These are phyloP conservation scores for Fusarium sulawesiense DNA, from an alignment of 2,329 filamentous ascomycete species.

Conservation along the genomic window DNA sequence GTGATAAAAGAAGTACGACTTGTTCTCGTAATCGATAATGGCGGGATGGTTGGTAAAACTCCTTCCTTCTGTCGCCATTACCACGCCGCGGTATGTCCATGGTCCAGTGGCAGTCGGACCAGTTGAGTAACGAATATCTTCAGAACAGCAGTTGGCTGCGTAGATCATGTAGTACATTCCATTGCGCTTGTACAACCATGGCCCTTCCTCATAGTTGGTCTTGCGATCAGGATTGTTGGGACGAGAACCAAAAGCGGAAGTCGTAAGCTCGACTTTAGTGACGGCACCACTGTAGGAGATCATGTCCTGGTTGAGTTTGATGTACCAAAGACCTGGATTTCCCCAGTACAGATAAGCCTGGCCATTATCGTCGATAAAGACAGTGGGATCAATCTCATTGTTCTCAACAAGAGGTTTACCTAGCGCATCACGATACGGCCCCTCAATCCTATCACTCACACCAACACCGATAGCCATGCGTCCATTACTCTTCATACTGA, in stretches of 20 bases:
- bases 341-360: constrained; percentile 54
- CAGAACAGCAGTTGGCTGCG: constrained; percentile 48
- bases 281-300: constrained; percentile 23
- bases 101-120: constrained; percentile 8
- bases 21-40: constrained; percentile 6
- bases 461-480: constrained; percentile 55
- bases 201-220: constrained; percentile 54
- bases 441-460: constrained; percentile 50
- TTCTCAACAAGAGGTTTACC: constrained; percentile 53
- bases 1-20: constrained; percentile 18
- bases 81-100: constrained; percentile 9
- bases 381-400: constrained; percentile 52
- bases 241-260: background rate
- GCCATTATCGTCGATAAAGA: constrained; percentile 52
- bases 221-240: background rate
- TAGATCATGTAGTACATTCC: constrained; percentile 55
- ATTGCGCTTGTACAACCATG: constrained; percentile 53
- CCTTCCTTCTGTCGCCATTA: background rate
- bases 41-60: constrained; percentile 18
- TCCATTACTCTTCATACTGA: constrained; percentile 46
- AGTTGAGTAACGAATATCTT: constrained; percentile 19
- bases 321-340: constrained; percentile 51
- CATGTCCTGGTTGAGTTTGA: constrained; percentile 52
- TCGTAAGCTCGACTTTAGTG: constrained; percentile 1
- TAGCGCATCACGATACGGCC: constrained; percentile 52